A percentile compares a stretch with the other conserved stretches of the same genome.
Evolutionary conservation across 139 green algal species (phyloP).

Genomic region (Pseudopediastrum boryanum): DNA sequence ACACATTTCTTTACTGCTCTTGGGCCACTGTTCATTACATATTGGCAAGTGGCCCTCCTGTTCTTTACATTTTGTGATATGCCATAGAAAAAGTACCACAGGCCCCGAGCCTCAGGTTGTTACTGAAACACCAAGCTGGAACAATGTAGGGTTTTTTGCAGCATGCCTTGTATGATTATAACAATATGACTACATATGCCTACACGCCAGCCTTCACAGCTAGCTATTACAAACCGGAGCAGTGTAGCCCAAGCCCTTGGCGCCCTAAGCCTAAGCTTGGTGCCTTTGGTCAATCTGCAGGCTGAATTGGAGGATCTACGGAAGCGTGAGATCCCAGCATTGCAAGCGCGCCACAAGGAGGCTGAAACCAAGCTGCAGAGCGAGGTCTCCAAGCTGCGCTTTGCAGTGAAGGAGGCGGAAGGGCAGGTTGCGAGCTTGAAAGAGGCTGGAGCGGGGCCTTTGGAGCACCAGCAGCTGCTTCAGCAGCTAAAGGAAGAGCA

Average conservation of each 20-base stretch:
- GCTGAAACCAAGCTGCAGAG: not conserved
- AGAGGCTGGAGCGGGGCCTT: conserved; percentile 4
- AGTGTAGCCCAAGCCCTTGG: too few species aligned
- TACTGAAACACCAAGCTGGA: not conserved
- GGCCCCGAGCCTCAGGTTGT: too few species aligned
- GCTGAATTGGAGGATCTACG: conserved; percentile 9
- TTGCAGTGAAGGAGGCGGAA: conserved; percentile 34
- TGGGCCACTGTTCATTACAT: too few species aligned
- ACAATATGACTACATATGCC: not conserved
- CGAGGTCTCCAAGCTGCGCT: conserved; percentile 23
- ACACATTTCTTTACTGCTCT: too few species aligned
- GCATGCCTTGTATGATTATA: not conserved
- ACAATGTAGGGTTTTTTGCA: not conserved
- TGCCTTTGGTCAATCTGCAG: too few species aligned
- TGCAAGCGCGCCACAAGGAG: conserved; percentile 21
- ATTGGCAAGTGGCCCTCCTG: too few species aligned
- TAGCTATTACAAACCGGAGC: too few species aligned
- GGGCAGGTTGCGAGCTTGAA: not conserved
- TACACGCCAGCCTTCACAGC: not conserved
- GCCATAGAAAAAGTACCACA: too few species aligned
- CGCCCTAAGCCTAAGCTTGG: too few species aligned
- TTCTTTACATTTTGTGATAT: too few species aligned
- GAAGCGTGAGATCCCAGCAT: not conserved
- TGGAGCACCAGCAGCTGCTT: not conserved
- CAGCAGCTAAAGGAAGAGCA: conserved; percentile 19